These are phyloP conservation scores for Ceratocystis eucalypticola DNA, from an alignment of 2,329 filamentous ascomycete species.

Conservation along the genomic window DNA sequence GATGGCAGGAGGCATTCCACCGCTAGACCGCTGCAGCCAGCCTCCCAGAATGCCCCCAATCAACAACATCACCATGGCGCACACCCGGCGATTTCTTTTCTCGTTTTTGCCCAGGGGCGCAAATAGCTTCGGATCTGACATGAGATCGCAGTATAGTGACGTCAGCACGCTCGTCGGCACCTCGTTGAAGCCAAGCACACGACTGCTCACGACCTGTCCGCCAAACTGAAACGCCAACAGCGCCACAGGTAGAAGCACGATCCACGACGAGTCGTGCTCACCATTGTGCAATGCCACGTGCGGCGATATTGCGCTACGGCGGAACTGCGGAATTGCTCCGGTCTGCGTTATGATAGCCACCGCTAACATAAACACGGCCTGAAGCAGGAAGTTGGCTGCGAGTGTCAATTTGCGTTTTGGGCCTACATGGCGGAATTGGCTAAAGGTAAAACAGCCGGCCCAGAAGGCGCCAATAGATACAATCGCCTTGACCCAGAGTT, in stretches of 20 bases:
- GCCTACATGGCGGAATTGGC: conserved; percentile 26
- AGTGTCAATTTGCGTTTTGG: conserved; percentile 32
- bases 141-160: conserved; percentile 40
- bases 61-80: conserved; percentile 34
- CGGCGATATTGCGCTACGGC: conserved; percentile 15
- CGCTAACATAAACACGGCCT: conserved; percentile 37
- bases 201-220: conserved; percentile 38
- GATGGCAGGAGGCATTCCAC: conserved; percentile 31
- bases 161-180: conserved; percentile 43
- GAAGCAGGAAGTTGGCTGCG: conserved; percentile 37
- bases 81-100: conserved; percentile 37
- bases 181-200: conserved; percentile 39
- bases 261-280: conserved; percentile 24
- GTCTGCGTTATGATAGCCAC: conserved; percentile 40
- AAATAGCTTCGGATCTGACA: conserved; percentile 38
- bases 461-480: conserved; percentile 42
- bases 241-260: conserved; percentile 33
- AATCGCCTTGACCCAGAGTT: conserved; percentile 37
- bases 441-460: conserved; percentile 38
- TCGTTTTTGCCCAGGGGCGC: conserved; percentile 30
- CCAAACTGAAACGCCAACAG: conserved; percentile 41
- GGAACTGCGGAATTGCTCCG: conserved; percentile 31
- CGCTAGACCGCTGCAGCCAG: conserved; percentile 34
- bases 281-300: conserved; percentile 3
- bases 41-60: conserved; percentile 35